These are phyloP conservation scores for Mortierella sp. DNA, from an alignment of 371 early-diverging fungal genomes.

Conservation along the genomic window DNA sequence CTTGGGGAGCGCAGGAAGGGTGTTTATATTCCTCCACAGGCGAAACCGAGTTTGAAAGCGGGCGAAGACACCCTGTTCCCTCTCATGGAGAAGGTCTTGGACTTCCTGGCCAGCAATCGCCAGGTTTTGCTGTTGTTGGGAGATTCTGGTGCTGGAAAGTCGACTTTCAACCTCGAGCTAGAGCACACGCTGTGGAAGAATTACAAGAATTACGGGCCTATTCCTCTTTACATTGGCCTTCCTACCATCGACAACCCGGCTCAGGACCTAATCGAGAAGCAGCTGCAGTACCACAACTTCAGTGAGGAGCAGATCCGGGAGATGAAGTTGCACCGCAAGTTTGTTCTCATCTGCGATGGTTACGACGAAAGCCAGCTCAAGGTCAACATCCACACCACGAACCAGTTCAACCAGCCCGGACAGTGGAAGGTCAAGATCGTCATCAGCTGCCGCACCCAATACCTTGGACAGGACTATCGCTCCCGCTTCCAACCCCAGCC, in stretches of 20 bases:
- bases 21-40: not conserved
- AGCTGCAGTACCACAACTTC: not conserved
- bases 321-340: not conserved
- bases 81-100: not conserved
- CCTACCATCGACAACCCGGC: not conserved
- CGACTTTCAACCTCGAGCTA: not conserved
- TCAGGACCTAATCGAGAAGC: not conserved
- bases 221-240: constrained; percentile 7
- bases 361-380: constrained; percentile 1
- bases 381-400: not conserved
- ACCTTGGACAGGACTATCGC: not conserved
- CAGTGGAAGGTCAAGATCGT: not conserved
- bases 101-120: not conserved
- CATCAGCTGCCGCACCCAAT: not conserved
- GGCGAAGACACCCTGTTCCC: not conserved
- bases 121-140: constrained; percentile 5
- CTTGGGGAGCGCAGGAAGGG: no score
- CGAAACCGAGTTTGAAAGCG: not conserved
- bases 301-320: not conserved
- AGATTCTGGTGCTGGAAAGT: constrained; percentile 8
- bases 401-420: not conserved
- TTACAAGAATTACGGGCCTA: not conserved
- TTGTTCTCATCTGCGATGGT: not conserved
- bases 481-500: not conserved
- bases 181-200: not conserved